phyloP scores from a whole-genome alignment of 345 rosid genomes.

The Citrus hindsii region DNA sequence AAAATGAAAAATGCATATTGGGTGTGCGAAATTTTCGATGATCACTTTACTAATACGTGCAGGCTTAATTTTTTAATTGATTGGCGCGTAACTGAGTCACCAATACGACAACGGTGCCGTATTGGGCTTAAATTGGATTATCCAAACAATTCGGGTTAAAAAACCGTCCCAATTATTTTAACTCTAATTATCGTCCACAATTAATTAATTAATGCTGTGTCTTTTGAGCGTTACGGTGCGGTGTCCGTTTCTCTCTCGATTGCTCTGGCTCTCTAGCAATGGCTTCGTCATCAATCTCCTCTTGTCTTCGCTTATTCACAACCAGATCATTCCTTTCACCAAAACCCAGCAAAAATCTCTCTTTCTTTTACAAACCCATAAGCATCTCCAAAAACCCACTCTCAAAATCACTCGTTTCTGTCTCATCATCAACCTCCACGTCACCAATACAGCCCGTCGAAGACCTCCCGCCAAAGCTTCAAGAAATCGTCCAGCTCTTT shows the following conservation, averaged over 20 bases:
- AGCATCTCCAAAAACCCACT: constrained; percentile 25
- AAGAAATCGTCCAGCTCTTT: constrained; percentile 72
- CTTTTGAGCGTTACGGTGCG: neutral
- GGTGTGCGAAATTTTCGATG: no score
- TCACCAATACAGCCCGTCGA: constrained; percentile 60
- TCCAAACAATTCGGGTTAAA: no score
- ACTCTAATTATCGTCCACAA: neutral
- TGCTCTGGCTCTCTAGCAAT: neutral
- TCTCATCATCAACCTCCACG: constrained; percentile 34
- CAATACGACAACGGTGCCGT: no score
- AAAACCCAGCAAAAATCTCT: constrained; percentile 25
- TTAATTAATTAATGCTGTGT: neutral
- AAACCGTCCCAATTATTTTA: no score
- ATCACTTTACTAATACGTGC: no score
- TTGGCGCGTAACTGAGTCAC: no score
- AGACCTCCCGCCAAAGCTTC: constrained; percentile 87
- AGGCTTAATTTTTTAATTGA: no score
- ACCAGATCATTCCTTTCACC: constrained; percentile 21
- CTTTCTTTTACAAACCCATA: constrained; percentile 29
- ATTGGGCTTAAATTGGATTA: no score
- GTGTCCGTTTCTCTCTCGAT: neutral
- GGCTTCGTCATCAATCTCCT: constrained; percentile 22
- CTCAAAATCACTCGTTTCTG: neutral
- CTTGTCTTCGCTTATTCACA: constrained; percentile 36
- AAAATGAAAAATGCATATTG: no score